Evolutionary conservation across 2,329 filamentous ascomycete genomes (phyloP), one percentile per base, ranked within the genome.

Genomic region (Parascedosporium putredinis): DNA sequence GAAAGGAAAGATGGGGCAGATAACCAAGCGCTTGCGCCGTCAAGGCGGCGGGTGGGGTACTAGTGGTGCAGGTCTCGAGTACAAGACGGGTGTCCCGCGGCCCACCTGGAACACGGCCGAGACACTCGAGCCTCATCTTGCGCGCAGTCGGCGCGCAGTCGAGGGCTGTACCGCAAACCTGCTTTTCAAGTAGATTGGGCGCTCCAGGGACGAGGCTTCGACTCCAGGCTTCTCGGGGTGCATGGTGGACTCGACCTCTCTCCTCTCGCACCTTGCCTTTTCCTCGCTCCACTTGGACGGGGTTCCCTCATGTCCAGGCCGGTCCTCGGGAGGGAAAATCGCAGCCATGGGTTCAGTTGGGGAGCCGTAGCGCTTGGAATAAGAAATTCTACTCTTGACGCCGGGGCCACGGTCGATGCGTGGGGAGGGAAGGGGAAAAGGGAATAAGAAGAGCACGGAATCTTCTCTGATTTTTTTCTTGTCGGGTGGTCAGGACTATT

Each of bases 91-190:
- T 23, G 20, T 29, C 10, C 10, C 23, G n/a, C 25, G 22, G n/a
- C 27, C 42, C 42, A n/a, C 42, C 20, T 45, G 42, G 42, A 29
- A 45, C 42, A 45, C 14, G 42, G 42, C 23, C 23, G 42, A 45
- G 42, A 45, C 42, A 45, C 22, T 42, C 38, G 16, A 20, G 38
- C 38, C 23, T 14, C 14, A 20, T 7, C 38, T 20, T 20, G 6
- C 20, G 20, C 2, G 18, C 3, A 20, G 38, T 42, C 38, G 38
- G 6, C 20, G 20, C 2, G 18, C 3, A 20, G 38, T 42, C 38
- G 38, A 42, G 20, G 38, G 14, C 18, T 8, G 38, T 42, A 42
- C 38, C 38, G 5, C 38, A 20, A 14, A 42, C 38, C 38, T 42
- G 38, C 38, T 42, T 23, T 42, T 42, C 20, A 42, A 22, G 38